Base-by-base conservation (phyloP, 192 early-diverging fungal genomes). In the Backusella parvicylindrica region DNA sequence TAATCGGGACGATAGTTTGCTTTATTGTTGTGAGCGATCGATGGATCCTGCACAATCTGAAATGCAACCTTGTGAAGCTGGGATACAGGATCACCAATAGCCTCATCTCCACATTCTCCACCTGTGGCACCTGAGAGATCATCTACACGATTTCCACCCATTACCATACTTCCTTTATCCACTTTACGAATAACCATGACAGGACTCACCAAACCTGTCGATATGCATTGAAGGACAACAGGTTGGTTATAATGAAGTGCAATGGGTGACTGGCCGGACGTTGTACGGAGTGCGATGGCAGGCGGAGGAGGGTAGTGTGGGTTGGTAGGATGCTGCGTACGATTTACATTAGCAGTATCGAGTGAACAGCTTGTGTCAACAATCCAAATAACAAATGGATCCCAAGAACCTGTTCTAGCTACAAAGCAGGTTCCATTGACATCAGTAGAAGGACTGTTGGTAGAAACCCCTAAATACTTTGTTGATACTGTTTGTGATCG, bases 51-150 rank as follows among this genome's bases (percentile, higher is more conserved):
- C 4, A 84, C 84, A 50, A 95, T 87, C 81, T 95, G 92, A 78
- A 97, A 91, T 2, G 95, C 94, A 5, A 97, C 88, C 86, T 97
- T 97, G 86, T 97, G 94, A 66, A 97, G 80, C 81, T 95, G 94
- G 12, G 92, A 93, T 0, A 97, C 89, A 6, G 95, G 93, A 76
- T 97, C 95, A 26, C 93, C 93, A n/a, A 91, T 65, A 1, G 90
- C 76, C 63, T 85, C 84, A 32, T 87, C 84, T 28, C 79, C 83
- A 66, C 78, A 82, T 73, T 85, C 84, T n/a, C 84, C 80, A 72
- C 74, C 78, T 13, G 71, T 64, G 23, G 63, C 32, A 32, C 74
- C 56, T 13, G 50, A 80, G 21, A 67, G 33, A 28, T 75, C 36
- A 13, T 71, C 81, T 6, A 82, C 43, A 7, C 81, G 76, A 9